Evolutionary conservation across 2,329 filamentous ascomycete genomes (phyloP).

Genomic region (Sclerotinia nivalis): DNA sequence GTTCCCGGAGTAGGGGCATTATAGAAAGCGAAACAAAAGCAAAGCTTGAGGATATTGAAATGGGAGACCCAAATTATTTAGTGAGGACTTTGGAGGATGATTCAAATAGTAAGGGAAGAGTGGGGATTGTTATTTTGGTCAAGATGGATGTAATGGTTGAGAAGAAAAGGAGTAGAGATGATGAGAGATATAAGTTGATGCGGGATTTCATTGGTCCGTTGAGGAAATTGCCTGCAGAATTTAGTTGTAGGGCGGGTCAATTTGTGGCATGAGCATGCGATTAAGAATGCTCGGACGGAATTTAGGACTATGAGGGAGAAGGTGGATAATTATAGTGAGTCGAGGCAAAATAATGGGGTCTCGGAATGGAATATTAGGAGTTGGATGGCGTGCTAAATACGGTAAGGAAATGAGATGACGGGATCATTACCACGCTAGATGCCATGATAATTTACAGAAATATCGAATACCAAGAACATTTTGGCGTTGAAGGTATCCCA

Average conservation of each 20-base stretch:
- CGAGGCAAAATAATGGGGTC: no score
- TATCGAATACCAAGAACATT: neutral
- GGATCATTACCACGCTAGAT: no score
- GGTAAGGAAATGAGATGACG: neutral
- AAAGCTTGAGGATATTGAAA: neutral
- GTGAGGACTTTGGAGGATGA: neutral
- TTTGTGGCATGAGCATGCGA: no score
- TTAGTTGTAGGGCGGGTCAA: neutral
- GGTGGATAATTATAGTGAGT: neutral
- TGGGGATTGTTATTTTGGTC: neutral
- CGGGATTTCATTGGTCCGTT: neutral
- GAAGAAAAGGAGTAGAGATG: neutral
- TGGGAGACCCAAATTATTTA: neutral
- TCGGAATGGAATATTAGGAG: neutral
- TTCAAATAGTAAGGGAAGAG: neutral
- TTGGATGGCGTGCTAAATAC: neutral
- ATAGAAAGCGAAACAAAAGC: neutral
- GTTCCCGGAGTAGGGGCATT: neutral
- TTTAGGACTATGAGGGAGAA: neutral
- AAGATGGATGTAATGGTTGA: neutral
- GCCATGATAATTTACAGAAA: neutral
- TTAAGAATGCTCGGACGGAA: no score
- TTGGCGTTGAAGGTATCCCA: rapidly evolving
- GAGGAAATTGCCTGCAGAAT: neutral
- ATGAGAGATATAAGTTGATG: neutral